These are phyloP conservation scores for Heliamphora exappendiculata DNA, from an alignment of 148 eudicot species.

Conservation along the genomic window DNA sequence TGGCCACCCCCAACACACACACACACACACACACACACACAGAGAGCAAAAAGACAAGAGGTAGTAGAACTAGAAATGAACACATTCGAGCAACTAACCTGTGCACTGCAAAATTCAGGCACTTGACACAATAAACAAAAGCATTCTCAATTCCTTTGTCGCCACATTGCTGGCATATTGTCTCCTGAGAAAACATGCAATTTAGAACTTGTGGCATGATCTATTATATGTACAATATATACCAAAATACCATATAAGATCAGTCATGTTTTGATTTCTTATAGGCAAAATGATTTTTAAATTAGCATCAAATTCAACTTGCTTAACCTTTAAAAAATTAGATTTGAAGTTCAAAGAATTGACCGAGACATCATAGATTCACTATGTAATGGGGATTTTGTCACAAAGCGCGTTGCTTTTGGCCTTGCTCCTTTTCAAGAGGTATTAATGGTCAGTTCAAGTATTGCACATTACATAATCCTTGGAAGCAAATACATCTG, in stretches of 20 bases:
- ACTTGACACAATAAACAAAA: conserved; percentile 45
- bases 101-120: conserved; percentile 45
- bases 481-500: neutral
- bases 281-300: neutral
- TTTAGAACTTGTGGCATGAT: neutral
- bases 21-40: too few species aligned
- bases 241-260: neutral
- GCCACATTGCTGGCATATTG: conserved; percentile 56
- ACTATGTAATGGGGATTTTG: neutral
- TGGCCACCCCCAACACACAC: too few species aligned
- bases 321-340: neutral
- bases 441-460: too few species aligned
- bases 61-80: neutral
- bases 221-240: neutral
- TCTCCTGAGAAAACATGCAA: conserved; percentile 25
- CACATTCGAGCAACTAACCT: conserved; percentile 29
- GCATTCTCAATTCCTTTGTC: conserved; percentile 40
- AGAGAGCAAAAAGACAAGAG: too few species aligned
- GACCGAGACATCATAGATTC: neutral
- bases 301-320: neutral
- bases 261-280: neutral
- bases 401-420: too few species aligned
- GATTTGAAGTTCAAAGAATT: neutral
- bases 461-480: neutral
- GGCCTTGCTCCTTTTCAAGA: too few species aligned